Conservation (phyloP, 805 yeast genomes). For the Maudiozyma bulderi region DNA sequence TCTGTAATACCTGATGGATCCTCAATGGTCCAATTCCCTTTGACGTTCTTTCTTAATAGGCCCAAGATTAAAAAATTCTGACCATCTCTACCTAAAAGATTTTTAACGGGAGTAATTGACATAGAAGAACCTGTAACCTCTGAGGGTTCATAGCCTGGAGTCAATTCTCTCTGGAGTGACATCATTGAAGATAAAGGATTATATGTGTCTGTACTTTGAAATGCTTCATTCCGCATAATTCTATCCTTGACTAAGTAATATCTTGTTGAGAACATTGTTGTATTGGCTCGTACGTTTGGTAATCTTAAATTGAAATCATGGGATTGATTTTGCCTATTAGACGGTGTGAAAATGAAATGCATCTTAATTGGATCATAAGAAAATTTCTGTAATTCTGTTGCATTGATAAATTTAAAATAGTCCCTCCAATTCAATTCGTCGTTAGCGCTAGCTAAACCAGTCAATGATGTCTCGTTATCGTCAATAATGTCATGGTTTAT, state of each 20-base stretch:
- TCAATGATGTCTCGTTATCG: not conserved
- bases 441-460: not conserved
- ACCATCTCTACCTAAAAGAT: slow-evolving; percentile 78
- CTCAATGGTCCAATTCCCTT: slow-evolving; percentile 67
- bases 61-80: slow-evolving; percentile 72
- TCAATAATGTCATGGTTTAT: not conserved
- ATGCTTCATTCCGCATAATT: slow-evolving; percentile 63
- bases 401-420: slow-evolving; percentile 56
- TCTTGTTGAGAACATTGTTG: slow-evolving; percentile 42
- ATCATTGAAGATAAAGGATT: slow-evolving; percentile 30
- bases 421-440: slow-evolving; percentile 55
- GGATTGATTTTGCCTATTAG: slow-evolving; percentile 6
- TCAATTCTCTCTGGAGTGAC: slow-evolving; percentile 15
- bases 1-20: slow-evolving; percentile 72
- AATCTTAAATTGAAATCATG: slow-evolving; percentile 12
- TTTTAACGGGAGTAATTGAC: slow-evolving; percentile 64
- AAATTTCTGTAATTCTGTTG: slow-evolving; percentile 54
- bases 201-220: slow-evolving; percentile 36
- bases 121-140: slow-evolving; percentile 9
- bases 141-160: slow-evolving; percentile 6
- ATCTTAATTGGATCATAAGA: slow-evolving; percentile 51
- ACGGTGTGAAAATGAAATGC: slow-evolving; percentile 41
- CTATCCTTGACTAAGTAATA: slow-evolving; percentile 61
- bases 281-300: slow-evolving; percentile 24
- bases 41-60: slow-evolving; percentile 48